A percentile compares a stretch with the other conserved stretches of the same genome.
These are phyloP conservation scores for Ensete glaucum DNA, from an alignment of 176 grass and related monocot species.

Conservation along the genomic window DNA sequence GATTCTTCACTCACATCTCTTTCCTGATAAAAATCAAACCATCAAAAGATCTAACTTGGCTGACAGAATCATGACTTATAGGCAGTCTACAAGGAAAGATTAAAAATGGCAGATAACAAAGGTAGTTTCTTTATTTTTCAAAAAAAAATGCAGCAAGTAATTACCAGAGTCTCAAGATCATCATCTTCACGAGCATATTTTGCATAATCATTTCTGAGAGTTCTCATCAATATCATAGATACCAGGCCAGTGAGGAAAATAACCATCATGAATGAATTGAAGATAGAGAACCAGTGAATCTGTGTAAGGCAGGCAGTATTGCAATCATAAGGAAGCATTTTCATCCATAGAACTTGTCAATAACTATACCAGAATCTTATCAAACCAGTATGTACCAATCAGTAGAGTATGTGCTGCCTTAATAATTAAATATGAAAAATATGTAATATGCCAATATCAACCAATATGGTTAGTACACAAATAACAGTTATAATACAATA, in stretches of 20 bases:
- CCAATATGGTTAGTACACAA: not conserved
- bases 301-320: conserved; percentile 21
- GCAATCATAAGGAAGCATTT: conserved; percentile 7
- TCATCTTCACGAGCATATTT: conserved; percentile 92
- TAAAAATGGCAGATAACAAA: not conserved
- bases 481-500: not conserved
- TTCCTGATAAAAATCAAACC: conserved; percentile 39
- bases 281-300: conserved; percentile 99
- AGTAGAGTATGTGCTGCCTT: too few relatives aligned
- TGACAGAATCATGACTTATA: conserved; percentile 5
- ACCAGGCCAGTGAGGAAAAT: conserved; percentile 94
- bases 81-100: not conserved
- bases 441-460: not conserved
- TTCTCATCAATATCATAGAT: conserved; percentile 95
- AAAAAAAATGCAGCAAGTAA: conserved; percentile 13
- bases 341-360: not conserved
- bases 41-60: not conserved
- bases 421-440: too few relatives aligned
- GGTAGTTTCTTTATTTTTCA: conserved; percentile 1
- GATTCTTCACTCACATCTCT: conserved; percentile 95
- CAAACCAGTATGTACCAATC: not conserved
- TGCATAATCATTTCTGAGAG: conserved; percentile 95
- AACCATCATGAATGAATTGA: conserved; percentile 99
- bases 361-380: not conserved
- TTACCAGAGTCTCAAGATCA: conserved; percentile 96